Conservation (phyloP, 306 rosid genomes). For the Clitoria ternatea region DNA sequence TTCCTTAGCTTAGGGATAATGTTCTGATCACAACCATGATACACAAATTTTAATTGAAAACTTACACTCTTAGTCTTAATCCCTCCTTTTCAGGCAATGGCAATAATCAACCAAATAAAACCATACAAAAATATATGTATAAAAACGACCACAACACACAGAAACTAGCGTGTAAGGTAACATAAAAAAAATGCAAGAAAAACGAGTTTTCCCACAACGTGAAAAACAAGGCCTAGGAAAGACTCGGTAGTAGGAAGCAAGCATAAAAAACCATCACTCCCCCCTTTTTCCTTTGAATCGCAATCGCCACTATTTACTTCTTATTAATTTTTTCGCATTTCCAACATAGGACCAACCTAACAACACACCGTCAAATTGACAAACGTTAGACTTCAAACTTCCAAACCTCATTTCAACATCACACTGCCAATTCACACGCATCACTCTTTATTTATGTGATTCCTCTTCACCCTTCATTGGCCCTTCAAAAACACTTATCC, state of each 20-base stretch:
- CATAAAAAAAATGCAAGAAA: slow-evolving; percentile 4
- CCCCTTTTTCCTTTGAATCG: neutral
- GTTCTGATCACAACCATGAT: too few relatives aligned
- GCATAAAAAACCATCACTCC: neutral
- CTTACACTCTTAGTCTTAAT: too few relatives aligned
- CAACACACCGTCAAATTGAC: slow-evolving; percentile 18
- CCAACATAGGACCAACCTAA: neutral
- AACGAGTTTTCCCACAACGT: neutral
- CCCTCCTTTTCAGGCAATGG: too few relatives aligned
- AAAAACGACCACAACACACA: too few relatives aligned
- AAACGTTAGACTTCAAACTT: slow-evolving; percentile 1
- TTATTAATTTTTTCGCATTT: neutral
- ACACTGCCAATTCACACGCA: slow-evolving; percentile 21
- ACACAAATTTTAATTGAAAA: too few relatives aligned
- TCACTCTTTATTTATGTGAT: neutral
- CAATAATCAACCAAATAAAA: too few relatives aligned
- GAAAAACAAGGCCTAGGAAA: slow-evolving; percentile 28
- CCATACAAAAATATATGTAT: too few relatives aligned
- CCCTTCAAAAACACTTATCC: slow-evolving; percentile 9
- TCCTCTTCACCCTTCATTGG: slow-evolving; percentile 15
- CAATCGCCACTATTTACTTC: neutral
- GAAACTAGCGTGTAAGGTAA: neutral
- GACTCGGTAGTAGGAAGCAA: neutral
- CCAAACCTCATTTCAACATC: neutral
- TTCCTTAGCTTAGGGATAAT: too few relatives aligned